Base-by-base conservation (phyloP, 108 stramenopile genomes). In the Fistulifera pelliculosa region DNA sequence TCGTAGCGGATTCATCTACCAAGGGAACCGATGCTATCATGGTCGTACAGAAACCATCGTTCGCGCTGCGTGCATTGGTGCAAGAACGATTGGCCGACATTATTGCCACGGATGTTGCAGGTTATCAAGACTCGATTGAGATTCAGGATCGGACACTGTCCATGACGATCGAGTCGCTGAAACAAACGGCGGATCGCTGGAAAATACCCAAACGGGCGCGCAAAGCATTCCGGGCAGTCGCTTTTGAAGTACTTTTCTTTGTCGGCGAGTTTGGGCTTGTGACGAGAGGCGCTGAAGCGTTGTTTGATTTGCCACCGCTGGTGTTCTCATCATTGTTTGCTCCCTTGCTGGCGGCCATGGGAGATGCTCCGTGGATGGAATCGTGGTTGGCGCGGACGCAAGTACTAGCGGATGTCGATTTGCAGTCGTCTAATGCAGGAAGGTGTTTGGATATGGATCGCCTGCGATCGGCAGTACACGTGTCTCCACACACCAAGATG, bases 101-200 rank as follows among this genome's bases (percentile, higher is more conserved):
- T 41, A 93, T 93, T 51, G 92, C 92, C 0, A 75, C 65, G 1
- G 92, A 93, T 42, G 69, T 93, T 40, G 92, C 92, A 13, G 85
- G 87, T 3, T 85, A 60, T 45, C 85, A 84, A 54, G 71, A 75
- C 25, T 49, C 65, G 0, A 71, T 93, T 42, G 64, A 67, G 13
- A 85, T 93, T 23, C 68, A 87, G 60, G 83, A 84, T 0, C 62
- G 68, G 45, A 77, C 81, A 1, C 48, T 93, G 3, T 64, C 76
- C 25, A 62, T 93, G 2, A 83, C 74, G 4, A 80, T 93, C 26
- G 72, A 70, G 38, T 58, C 70, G 15, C 54, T 89, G 17, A 73
- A 63, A 25, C 69, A 65, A 0, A 77, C 77, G 12, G 73, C 79
- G 1, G 85, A 87, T 27, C 89, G 89, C 54, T 93, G 92, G 92